Evolutionary conservation across 108 stramenopile genomes (phyloP).

Genomic region (Mediolabrus comicus): DNA sequence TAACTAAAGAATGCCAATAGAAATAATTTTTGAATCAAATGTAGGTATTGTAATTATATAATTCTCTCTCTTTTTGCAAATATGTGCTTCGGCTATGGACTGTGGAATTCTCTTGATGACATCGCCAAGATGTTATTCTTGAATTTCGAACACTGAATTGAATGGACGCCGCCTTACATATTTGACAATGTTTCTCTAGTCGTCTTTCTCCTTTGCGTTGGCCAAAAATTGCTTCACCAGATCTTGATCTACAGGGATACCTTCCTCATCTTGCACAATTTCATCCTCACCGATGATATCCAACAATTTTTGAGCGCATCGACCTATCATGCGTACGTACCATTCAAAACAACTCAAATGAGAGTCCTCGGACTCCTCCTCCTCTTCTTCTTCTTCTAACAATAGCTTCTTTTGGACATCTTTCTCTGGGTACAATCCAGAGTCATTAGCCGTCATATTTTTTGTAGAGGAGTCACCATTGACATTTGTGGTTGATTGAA

Average conservation of each 20-base stretch:
- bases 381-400: not conserved
- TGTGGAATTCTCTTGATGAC: not conserved
- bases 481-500: conserved; percentile 2
- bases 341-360: conserved; percentile 30
- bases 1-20: not conserved
- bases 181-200: too few relatives aligned
- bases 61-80: too few relatives aligned
- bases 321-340: conserved; percentile 44
- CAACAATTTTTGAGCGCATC: conserved; percentile 36
- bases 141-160: too few relatives aligned
- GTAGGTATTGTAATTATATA: too few relatives aligned
- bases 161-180: too few relatives aligned
- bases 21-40: too few relatives aligned
- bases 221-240: conserved; percentile 8
- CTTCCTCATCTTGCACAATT: not conserved
- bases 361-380: not conserved
- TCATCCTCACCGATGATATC: conserved; percentile 38
- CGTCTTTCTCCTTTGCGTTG: not conserved
- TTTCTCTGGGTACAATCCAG: conserved; percentile 36
- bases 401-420: not conserved
- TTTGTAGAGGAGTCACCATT: not conserved
- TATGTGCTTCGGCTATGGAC: too few relatives aligned
- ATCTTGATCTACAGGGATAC: conserved; percentile 10
- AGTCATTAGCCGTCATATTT: not conserved
- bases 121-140: too few relatives aligned